Evolutionary conservation across 2,329 filamentous ascomycete species (phyloP).

Genomic region (Talaromyces sp.): DNA sequence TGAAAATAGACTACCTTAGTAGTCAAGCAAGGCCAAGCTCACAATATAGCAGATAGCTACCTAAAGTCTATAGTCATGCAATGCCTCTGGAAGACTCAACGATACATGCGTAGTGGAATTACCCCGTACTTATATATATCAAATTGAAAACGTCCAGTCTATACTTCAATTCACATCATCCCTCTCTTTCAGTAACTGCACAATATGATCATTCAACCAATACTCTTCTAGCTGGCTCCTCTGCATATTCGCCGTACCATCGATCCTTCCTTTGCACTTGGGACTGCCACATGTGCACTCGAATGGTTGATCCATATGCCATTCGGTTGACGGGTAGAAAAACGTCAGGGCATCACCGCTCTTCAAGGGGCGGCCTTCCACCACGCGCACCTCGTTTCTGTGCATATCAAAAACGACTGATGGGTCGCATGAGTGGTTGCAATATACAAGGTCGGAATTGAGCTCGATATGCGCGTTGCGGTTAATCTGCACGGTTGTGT

Average conservation of each 20-base stretch:
- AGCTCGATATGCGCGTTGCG: neutral
- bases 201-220: neutral
- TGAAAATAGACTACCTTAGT: no score
- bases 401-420: neutral
- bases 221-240: neutral
- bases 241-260: neutral
- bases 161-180: neutral
- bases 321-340: slow-evolving; percentile 2
- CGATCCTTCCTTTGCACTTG: neutral
- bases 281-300: neutral
- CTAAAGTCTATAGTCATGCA: neutral
- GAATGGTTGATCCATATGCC: slow-evolving; percentile 1
- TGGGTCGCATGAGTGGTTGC: neutral
- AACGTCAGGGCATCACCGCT: neutral
- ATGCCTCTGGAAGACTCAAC: neutral
- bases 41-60: neutral
- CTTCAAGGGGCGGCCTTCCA: neutral
- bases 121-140: neutral
- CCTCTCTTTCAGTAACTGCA: neutral
- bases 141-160: neutral
- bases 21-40: neutral
- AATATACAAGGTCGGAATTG: neutral
- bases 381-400: neutral
- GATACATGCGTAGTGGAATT: neutral
- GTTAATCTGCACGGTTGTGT: neutral